phyloP scores from a whole-genome alignment of 345 rosid genomes.

The Atalantia buxifolia region DNA sequence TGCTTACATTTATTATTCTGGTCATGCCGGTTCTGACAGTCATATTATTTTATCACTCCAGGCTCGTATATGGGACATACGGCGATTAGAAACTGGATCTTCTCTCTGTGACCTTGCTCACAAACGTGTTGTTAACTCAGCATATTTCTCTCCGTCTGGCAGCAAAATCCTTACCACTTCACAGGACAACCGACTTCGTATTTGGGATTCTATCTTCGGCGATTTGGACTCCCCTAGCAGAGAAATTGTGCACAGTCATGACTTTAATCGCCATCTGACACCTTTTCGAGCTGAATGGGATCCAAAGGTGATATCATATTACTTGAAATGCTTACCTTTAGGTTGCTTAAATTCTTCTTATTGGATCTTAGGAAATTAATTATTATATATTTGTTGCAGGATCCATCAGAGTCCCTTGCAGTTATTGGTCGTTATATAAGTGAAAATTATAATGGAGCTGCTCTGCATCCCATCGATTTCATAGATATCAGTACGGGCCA shows the following conservation, averaged over 20 bases:
- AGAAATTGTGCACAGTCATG: conserved; percentile 98
- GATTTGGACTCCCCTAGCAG: conserved; percentile 80
- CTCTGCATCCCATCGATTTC: conserved; percentile 95
- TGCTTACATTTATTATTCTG: conserved; percentile 1
- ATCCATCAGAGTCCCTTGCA: conserved; percentile 80
- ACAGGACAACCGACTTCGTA: conserved; percentile 84
- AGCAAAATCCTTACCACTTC: conserved; percentile 83
- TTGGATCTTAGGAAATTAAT: background rate
- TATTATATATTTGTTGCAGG: conserved; percentile 40
- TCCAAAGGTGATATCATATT: conserved; percentile 62
- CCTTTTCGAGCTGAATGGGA: conserved; percentile 99
- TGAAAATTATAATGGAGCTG: conserved; percentile 83
- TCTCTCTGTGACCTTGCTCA: conserved; percentile 64
- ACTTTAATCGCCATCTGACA: conserved; percentile 87
- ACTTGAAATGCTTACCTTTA: background rate
- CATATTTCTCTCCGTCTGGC: conserved; percentile 95
- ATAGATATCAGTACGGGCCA: conserved; percentile 80
- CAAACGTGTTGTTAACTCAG: conserved; percentile 91
- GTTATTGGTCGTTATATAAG: conserved; percentile 92
- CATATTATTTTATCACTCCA: conserved; percentile 27
- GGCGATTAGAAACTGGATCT: conserved; percentile 57
- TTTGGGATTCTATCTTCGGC: conserved; percentile 93
- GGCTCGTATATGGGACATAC: conserved; percentile 98
- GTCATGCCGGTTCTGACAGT: conserved; percentile 1
- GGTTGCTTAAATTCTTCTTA: background rate